phyloP scores from a whole-genome alignment of 257 asterid genomes.

The Haberlea rhodopensis region DNA sequence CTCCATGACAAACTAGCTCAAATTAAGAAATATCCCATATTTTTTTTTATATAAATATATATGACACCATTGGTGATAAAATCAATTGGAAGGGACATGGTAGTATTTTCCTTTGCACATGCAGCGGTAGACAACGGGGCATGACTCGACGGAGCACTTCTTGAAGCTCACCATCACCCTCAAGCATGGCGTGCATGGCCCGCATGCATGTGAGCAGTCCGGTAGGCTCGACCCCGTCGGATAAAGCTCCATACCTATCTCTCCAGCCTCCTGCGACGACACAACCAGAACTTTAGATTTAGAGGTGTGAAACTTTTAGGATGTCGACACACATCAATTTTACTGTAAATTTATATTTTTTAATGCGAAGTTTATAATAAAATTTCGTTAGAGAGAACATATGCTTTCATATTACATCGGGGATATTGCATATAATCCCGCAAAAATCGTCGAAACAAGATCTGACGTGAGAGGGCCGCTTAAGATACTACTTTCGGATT shows the following conservation, averaged over 20 bases:
- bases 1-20: slow-evolving; percentile 17
- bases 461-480: too few species aligned
- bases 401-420: too few species aligned
- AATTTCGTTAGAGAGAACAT: too few species aligned
- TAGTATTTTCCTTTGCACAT: slow-evolving; percentile 87
- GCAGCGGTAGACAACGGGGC: slow-evolving; percentile 92
- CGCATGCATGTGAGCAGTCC: slow-evolving; percentile 93
- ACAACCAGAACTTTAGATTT: too few species aligned
- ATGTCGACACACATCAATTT: too few species aligned
- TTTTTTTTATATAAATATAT: background rate
- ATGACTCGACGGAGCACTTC: slow-evolving; percentile 79
- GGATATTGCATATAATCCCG: too few species aligned
- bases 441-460: too few species aligned
- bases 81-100: slow-evolving; percentile 82
- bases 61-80: background rate
- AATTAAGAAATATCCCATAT: background rate
- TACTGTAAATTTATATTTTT: too few species aligned
- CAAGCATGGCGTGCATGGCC: slow-evolving; percentile 78
- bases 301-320: too few species aligned
- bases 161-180: slow-evolving; percentile 79
- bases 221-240: slow-evolving; percentile 95
- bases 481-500: too few species aligned
- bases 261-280: slow-evolving; percentile 39
- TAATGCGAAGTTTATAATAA: too few species aligned
- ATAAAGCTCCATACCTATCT: slow-evolving; percentile 64